Conservation (phyloP, 2,329 filamentous ascomycete genomes). For the Colletotrichum sp. region DNA sequence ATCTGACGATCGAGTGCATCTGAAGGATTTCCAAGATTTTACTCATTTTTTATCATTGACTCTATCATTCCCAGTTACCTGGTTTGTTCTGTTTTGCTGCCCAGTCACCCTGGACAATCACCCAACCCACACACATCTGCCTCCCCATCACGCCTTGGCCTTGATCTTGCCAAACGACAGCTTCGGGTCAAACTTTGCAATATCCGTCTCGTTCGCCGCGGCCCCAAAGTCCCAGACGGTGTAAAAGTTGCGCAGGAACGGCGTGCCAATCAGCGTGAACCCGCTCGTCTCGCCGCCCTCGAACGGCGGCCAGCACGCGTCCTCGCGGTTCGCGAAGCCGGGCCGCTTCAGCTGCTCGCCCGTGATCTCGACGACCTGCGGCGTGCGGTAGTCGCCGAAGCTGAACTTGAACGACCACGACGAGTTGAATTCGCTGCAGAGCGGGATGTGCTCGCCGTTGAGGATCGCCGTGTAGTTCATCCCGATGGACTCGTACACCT, state of each 20-base stretch:
- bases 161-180: conserved; percentile 30
- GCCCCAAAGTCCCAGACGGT: conserved; percentile 36
- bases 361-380: conserved; percentile 28
- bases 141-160: neutral
- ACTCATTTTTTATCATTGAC: neutral
- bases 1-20: neutral
- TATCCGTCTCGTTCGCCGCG: neutral
- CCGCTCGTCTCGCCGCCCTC: conserved; percentile 22
- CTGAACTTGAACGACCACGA: conserved; percentile 37
- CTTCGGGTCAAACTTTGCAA: conserved; percentile 1
- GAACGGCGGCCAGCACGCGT: conserved; percentile 41
- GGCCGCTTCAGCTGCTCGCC: conserved; percentile 34
- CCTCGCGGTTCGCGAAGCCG: conserved; percentile 35
- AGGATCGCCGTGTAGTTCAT: conserved; percentile 38
- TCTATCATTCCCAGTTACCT: neutral
- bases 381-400: conserved; percentile 12
- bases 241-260: conserved; percentile 35
- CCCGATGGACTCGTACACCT: conserved; percentile 36
- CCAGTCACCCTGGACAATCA: neutral
- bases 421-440: conserved; percentile 40
- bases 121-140: neutral
- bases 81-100: neutral
- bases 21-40: neutral
- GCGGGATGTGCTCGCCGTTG: conserved; percentile 28
- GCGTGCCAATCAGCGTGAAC: conserved; percentile 33